phyloP scores from a whole-genome alignment of 2,329 filamentous ascomycete species.

The Fusarium sp. region DNA sequence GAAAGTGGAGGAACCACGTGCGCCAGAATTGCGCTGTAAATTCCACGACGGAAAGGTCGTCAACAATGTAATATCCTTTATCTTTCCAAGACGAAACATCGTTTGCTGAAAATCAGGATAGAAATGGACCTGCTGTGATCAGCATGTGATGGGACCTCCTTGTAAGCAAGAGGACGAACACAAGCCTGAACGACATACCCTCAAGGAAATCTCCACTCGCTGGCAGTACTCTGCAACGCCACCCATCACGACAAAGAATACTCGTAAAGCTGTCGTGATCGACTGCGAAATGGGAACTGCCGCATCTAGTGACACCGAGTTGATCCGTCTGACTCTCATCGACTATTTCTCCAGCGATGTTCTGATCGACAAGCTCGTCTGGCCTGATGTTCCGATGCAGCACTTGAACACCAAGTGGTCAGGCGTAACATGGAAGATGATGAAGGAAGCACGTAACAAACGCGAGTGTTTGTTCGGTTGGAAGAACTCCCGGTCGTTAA shows the following conservation, averaged over 20 bases:
- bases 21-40: not conserved
- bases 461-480: slow-evolving; percentile 52
- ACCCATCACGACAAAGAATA: not conserved
- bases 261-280: slow-evolving; percentile 52
- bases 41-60: slow-evolving; percentile 1
- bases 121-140: slow-evolving; percentile 23
- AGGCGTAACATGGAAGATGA: slow-evolving; percentile 54
- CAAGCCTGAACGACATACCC: not conserved
- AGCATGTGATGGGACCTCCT: not conserved
- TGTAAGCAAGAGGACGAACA: slow-evolving; percentile 11
- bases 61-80: not conserved
- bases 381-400: slow-evolving; percentile 55
- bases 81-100: fast-evolving
- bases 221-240: slow-evolving; percentile 15
- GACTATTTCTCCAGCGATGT: slow-evolving; percentile 60
- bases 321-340: slow-evolving; percentile 61
- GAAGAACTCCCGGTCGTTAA: slow-evolving; percentile 51
- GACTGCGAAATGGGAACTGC: slow-evolving; percentile 66
- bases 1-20: not conserved
- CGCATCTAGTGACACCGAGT: slow-evolving; percentile 54
- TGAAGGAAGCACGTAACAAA: slow-evolving; percentile 48
- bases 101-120: not conserved
- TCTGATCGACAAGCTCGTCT: slow-evolving; percentile 62
- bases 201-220: not conserved
- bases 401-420: slow-evolving; percentile 62